phyloP scores from a whole-genome alignment of 2,329 filamentous ascomycete genomes.

The Metarhizium brunneum region DNA sequence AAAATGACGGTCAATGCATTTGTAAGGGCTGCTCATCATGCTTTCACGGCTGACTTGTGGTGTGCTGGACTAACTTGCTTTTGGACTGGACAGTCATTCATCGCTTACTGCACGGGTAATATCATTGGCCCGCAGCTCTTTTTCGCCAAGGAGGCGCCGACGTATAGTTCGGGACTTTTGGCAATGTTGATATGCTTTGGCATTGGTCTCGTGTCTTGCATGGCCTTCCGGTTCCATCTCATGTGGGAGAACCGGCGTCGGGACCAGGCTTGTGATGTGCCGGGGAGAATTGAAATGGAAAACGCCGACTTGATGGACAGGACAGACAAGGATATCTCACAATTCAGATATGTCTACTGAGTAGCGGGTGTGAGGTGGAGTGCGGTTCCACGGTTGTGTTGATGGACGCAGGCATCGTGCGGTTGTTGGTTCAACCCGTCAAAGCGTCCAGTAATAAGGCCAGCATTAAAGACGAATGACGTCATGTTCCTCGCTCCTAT shows the following conservation, averaged over 20 bases:
- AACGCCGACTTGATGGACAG: conserved; percentile 28
- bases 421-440: too few relatives aligned
- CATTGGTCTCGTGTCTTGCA: conserved; percentile 29
- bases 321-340: conserved; percentile 46
- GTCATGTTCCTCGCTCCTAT: too few relatives aligned
- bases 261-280: conserved; percentile 19
- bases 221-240: conserved; percentile 42
- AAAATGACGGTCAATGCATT: conserved; percentile 49
- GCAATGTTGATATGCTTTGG: conserved; percentile 53
- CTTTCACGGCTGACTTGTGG: neutral
- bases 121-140: conserved; percentile 53
- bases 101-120: conserved; percentile 52
- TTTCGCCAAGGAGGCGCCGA: conserved; percentile 44
- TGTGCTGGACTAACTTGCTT: neutral
- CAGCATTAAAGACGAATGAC: too few relatives aligned
- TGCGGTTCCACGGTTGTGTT: too few relatives aligned
- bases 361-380: neutral
- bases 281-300: conserved; percentile 3
- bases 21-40: conserved; percentile 15
- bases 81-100: conserved; percentile 29
- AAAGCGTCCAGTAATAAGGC: too few relatives aligned
- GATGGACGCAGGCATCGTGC: too few relatives aligned
- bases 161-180: conserved; percentile 52
- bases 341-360: conserved; percentile 41
- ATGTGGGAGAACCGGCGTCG: conserved; percentile 43